Percentiles rank a stretch among this genome's conserved stretches.
Evolutionary conservation across 1,284 basidiomycete species (phyloP).

Genomic region (Marasmius tenuissimus): DNA sequence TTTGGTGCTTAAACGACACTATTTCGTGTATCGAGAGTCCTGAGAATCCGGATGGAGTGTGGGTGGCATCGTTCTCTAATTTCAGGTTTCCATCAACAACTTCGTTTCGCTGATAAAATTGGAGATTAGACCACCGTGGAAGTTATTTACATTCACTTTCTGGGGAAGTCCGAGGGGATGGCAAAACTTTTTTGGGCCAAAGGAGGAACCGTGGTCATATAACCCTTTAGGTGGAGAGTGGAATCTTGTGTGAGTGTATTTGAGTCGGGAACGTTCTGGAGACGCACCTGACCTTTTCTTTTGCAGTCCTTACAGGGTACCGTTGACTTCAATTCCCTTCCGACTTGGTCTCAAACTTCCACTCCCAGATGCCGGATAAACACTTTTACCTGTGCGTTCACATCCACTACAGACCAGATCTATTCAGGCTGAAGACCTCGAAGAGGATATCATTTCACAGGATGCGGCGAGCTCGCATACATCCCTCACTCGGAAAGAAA

Average conservation of each 20-base stretch:
- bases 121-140: slow-evolving; percentile 4
- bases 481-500: slow-evolving; percentile 2
- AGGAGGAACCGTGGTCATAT: slow-evolving; percentile 2
- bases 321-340: neutral
- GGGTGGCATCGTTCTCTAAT: neutral
- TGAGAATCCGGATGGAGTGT: slow-evolving; percentile 8
- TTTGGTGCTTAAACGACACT: slow-evolving; percentile 9
- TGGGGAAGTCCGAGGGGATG: slow-evolving; percentile 7
- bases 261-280: neutral
- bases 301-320: slow-evolving; percentile 4
- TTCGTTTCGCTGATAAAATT: neutral
- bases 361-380: slow-evolving; percentile 5
- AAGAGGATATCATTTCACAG: slow-evolving; percentile 9
- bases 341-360: neutral
- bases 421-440: neutral
- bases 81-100: neutral
- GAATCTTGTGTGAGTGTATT: slow-evolving; percentile 7
- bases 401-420: too few relatives aligned
- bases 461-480: slow-evolving; percentile 4
- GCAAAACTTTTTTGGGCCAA: neutral
- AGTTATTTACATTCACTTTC: slow-evolving; percentile 7
- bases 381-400: slow-evolving; percentile 6
- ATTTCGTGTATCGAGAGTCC: slow-evolving; percentile 1
- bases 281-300: neutral
- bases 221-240: slow-evolving; percentile 4